A percentile compares a stretch with the other conserved stretches of the same genome.
These are phyloP conservation scores for Biscogniauxia mediterranea DNA, from an alignment of 2,329 filamentous ascomycete genomes.

Conservation along the genomic window DNA sequence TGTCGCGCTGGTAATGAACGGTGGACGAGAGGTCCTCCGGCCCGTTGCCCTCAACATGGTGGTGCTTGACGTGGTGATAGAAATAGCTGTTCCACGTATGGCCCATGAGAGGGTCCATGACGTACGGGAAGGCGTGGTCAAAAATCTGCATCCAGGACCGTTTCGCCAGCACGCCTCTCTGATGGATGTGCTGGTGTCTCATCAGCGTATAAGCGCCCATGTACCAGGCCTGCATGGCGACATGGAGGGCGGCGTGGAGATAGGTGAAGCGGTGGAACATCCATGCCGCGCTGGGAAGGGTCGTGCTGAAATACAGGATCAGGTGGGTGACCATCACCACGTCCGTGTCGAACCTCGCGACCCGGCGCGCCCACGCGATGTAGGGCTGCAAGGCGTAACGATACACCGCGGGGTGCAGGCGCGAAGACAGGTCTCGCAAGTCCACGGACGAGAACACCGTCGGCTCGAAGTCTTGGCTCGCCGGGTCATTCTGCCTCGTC, in stretches of 20 bases:
- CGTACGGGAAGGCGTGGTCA: conserved; percentile 68
- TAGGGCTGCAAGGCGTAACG: conserved; percentile 24
- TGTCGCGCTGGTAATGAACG: conserved; percentile 72
- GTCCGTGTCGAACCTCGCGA: conserved; percentile 43
- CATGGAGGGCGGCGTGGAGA: conserved; percentile 65
- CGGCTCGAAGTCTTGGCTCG: conserved; percentile 42
- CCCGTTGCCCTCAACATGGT: conserved; percentile 79
- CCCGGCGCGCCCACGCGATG: conserved; percentile 25
- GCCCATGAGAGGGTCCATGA: conserved; percentile 73
- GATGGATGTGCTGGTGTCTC: conserved; percentile 84
- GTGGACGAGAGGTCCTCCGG: conserved; percentile 75
- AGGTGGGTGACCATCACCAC: conserved; percentile 78
- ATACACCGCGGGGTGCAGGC: conserved; percentile 31
- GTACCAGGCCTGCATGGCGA: conserved; percentile 64
- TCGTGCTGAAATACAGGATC: conserved; percentile 67
- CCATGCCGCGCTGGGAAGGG: conserved; percentile 64
- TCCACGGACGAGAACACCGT: conserved; percentile 45
- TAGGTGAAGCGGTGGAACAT: conserved; percentile 66
- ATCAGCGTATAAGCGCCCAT: conserved; percentile 75
- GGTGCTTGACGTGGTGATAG: conserved; percentile 84
- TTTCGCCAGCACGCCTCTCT: conserved; percentile 64
- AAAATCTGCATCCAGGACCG: conserved; percentile 44
- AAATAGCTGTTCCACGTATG: conserved; percentile 85
- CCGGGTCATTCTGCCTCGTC: conserved; percentile 42
- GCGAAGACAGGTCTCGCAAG: conserved; percentile 33